These are phyloP conservation scores for Gomphus bonarii DNA, from an alignment of 1,284 basidiomycete species.

Conservation along the genomic window DNA sequence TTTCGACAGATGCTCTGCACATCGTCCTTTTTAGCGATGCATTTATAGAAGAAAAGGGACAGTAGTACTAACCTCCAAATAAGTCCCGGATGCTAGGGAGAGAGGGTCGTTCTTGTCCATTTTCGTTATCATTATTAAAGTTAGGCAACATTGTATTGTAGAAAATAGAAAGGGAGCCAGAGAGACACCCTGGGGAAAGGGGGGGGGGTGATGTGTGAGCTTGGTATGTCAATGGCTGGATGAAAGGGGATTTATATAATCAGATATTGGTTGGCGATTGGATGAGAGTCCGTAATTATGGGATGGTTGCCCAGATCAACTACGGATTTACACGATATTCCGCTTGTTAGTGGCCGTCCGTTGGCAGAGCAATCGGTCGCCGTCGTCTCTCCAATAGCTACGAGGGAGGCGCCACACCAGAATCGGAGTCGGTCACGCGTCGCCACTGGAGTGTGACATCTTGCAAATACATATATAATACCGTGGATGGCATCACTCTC, in stretches of 20 bases:
- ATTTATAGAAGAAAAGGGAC: not conserved
- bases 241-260: not conserved
- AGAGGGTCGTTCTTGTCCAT: constrained; percentile 31
- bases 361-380: not conserved
- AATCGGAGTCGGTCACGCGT: no score
- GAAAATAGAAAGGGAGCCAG: not conserved
- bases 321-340: not conserved
- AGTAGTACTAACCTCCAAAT: constrained; percentile 45
- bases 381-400: not conserved
- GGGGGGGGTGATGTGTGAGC: not conserved
- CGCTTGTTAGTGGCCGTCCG: not conserved
- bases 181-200: not conserved
- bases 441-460: no score
- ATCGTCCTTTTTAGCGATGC: not conserved
- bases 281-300: no score
- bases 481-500: no score
- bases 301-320: not conserved
- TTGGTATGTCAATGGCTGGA: not conserved
- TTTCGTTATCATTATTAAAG: not conserved
- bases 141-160: not conserved
- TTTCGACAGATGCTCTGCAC: constrained; percentile 3
- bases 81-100: constrained; percentile 67
- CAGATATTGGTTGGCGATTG: no score
- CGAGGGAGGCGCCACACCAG: no score
- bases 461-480: no score